Evolutionary conservation across 805 yeast species (phyloP).

Genomic region (Blastobotrys muscicola): DNA sequence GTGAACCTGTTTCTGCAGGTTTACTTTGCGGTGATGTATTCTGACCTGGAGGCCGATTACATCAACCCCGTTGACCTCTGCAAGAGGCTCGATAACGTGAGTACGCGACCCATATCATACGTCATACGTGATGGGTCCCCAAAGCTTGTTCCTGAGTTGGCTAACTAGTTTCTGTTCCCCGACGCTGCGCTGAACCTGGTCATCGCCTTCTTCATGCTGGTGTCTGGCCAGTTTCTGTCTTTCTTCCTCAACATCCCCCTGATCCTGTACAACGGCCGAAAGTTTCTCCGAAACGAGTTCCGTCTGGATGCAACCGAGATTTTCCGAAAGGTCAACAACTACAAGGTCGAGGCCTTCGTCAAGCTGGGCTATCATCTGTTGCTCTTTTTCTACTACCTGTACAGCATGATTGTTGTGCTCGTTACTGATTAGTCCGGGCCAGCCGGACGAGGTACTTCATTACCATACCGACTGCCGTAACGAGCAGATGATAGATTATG

Average conservation of each 20-base stretch:
- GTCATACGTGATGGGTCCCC: not conserved
- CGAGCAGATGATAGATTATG: too few species aligned
- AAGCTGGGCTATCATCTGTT: slow-evolving; percentile 85
- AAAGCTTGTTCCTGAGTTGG: too few species aligned
- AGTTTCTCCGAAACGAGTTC: slow-evolving; percentile 70
- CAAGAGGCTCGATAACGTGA: slow-evolving; percentile 64
- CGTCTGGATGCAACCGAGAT: slow-evolving; percentile 95
- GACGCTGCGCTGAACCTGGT: slow-evolving; percentile 73
- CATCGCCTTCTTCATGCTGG: slow-evolving; percentile 55
- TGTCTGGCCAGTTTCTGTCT: slow-evolving; percentile 90
- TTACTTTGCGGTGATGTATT: slow-evolving; percentile 85
- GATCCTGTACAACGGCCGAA: slow-evolving; percentile 71
- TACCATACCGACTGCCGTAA: too few species aligned
- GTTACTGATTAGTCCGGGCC: slow-evolving; percentile 44
- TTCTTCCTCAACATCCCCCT: slow-evolving; percentile 80
- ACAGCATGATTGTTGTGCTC: slow-evolving; percentile 90
- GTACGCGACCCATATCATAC: slow-evolving; percentile 9
- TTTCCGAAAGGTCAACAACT: slow-evolving; percentile 84
- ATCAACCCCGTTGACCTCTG: slow-evolving; percentile 95
- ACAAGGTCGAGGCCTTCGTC: slow-evolving; percentile 82
- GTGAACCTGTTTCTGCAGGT: slow-evolving; percentile 81
- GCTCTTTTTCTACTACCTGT: slow-evolving; percentile 90
- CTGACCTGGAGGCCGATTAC: slow-evolving; percentile 77
- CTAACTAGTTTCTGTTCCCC: slow-evolving; percentile 66
- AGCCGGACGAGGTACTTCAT: too few species aligned